Evolutionary conservation across 805 yeast species (phyloP).

Genomic region (Priceomyces castillae): DNA sequence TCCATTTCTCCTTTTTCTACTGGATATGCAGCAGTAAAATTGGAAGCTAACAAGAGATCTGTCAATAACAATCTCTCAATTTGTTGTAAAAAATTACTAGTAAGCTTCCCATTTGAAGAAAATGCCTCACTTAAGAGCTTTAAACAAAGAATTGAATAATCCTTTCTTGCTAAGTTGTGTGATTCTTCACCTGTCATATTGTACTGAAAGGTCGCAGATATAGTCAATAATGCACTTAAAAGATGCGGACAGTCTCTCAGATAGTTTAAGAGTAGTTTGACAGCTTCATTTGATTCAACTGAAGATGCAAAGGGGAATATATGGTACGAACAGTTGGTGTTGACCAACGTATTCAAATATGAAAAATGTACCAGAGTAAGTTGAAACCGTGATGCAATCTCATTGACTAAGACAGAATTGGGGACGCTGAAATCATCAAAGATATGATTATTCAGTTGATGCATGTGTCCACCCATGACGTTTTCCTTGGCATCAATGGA

Average conservation of each 20-base stretch:
- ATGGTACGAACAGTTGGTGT: constrained; percentile 28
- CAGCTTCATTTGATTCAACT: constrained; percentile 33
- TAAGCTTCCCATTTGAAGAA: constrained; percentile 27
- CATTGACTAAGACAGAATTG: constrained; percentile 26
- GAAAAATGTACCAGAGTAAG: constrained; percentile 28
- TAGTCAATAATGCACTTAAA: constrained; percentile 62
- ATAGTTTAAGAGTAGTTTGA: constrained; percentile 48
- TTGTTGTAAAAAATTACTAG: constrained; percentile 34
- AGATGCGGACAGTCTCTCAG: constrained; percentile 58
- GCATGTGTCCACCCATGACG: too few species aligned
- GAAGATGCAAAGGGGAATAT: constrained; percentile 39
- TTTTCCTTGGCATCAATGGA: too few species aligned
- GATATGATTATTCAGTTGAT: too few species aligned
- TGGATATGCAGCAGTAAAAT: constrained; percentile 48
- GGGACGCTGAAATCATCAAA: constrained; percentile 6
- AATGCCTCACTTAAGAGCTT: constrained; percentile 47
- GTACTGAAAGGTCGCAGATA: constrained; percentile 58
- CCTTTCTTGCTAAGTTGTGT: constrained; percentile 54
- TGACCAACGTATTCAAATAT: constrained; percentile 30
- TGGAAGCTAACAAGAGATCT: constrained; percentile 57
- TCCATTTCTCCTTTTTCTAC: constrained; percentile 17
- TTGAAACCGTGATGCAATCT: constrained; percentile 21
- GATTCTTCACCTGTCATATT: constrained; percentile 32
- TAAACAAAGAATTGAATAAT: constrained; percentile 58
- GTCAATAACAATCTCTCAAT: constrained; percentile 67